Evolutionary conservation across 495 filamentous ascomycete genomes (phyloP).

Genomic region (Aspergillus taichungensis): DNA sequence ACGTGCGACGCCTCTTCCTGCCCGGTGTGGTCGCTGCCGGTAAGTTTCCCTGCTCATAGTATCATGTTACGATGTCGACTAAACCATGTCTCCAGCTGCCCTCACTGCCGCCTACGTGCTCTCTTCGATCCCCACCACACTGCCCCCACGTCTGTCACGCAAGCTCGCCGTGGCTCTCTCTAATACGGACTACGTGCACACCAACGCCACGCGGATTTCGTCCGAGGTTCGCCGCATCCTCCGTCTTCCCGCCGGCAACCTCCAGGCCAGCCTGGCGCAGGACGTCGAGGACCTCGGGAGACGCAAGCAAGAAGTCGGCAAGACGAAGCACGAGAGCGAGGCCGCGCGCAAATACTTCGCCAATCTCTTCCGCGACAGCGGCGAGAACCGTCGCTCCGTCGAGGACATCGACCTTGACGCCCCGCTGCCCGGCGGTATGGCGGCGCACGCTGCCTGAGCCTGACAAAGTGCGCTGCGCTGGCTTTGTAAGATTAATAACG

Average conservation of each 20-base stretch:
- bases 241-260: constrained; percentile 70
- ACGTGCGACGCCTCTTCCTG: constrained; percentile 69
- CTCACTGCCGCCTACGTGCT: constrained; percentile 72
- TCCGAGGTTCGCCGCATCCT: constrained; percentile 79
- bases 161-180: constrained; percentile 75
- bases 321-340: constrained; percentile 65
- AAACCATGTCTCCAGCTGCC: constrained; percentile 47
- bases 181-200: constrained; percentile 83
- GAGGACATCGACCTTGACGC: constrained; percentile 74
- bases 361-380: constrained; percentile 71
- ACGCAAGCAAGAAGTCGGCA: constrained; percentile 69
- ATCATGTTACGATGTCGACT: background rate
- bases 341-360: constrained; percentile 77
- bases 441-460: constrained; percentile 17
- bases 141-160: constrained; percentile 74
- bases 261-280: constrained; percentile 69
- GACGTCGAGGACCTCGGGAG: constrained; percentile 72
- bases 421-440: constrained; percentile 34
- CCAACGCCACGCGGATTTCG: constrained; percentile 75
- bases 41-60: constrained; percentile 36
- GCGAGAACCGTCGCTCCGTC: constrained; percentile 61
- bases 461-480: too few relatives aligned
- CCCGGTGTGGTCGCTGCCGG: constrained; percentile 70
- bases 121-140: constrained; percentile 74
- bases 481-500: too few relatives aligned